Evolutionary conservation across 371 early-diverging fungal genomes (phyloP), one percentile per base, ranked within the genome.

Genomic region (Mortierella sp.): DNA sequence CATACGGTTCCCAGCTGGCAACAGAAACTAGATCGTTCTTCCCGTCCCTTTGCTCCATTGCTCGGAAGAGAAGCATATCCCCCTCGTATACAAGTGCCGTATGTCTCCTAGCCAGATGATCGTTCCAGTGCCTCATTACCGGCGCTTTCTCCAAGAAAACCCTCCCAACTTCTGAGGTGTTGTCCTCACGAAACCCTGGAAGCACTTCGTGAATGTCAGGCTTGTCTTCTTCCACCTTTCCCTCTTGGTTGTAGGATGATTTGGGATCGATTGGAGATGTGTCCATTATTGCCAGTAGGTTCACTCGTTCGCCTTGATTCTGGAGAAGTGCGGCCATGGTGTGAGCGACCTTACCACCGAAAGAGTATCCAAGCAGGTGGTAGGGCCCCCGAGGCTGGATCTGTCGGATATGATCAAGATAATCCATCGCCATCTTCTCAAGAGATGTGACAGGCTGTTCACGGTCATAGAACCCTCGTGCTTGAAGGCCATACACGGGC

Each of bases 361-460:
- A 52, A 19, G 61, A 61, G 27, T 42, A 51, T 26, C 61, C 61
- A 19, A 61, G 52, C 23, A 52, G 61, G 31, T 51, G 42, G 41
- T 60, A 61, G 19, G 61, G 61, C 51, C 61, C 61, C 28, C 28
- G 50, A 18, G 59, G 49, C 50, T 59, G 59, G 31, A 59, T 41
- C 59, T 49, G 27, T 48, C 50, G 50, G 24, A 59, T 49, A 3
- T 59, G 59, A 10, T 31, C 50, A 13, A 59, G 31, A 26, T 59
- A 59, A 27, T 59, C 59, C 39, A 38, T 10, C 13, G 59, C 49
- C 59, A 49, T 24, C 41, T 59, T 49, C 18, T 48, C 59, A 8
- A 59, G 24, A 9, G 59, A 47, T 30, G 41, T 24, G 21, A 47
- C 58, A 13, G 46, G 21, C 23, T 21, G 27, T 12, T n/a, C 18